A percentile compares a stretch with the other conserved stretches of the same genome.
Conservation (phyloP, 768 basidiomycete genomes). For the Mycena filopes region DNA sequence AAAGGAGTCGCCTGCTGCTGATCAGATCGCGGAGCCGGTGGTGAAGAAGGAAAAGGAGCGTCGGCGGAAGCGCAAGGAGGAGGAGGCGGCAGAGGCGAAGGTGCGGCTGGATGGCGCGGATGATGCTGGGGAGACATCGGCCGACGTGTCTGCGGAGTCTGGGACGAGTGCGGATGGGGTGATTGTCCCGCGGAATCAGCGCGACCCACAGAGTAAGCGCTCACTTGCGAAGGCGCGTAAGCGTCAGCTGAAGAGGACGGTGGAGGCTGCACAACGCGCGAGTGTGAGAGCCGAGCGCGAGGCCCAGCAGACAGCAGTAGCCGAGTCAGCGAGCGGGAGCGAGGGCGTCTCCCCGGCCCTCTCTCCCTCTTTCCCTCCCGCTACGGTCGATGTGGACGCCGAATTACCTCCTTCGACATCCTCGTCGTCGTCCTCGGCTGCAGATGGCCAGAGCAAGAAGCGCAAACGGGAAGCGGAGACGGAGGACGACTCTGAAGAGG, state of each 20-base stretch:
- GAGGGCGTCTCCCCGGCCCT: not conserved
- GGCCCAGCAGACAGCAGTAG: not conserved
- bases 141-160: not conserved
- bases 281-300: no score
- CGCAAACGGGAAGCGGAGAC: constrained; percentile 21
- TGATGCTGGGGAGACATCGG: not conserved
- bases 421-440: not conserved
- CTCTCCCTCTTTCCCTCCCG: not conserved
- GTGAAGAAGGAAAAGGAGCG: constrained; percentile 19
- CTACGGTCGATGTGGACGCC: not conserved
- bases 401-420: not conserved
- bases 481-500: not conserved
- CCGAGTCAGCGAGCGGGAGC: not conserved
- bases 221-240: constrained; percentile 5
- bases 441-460: constrained; percentile 16
- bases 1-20: not conserved
- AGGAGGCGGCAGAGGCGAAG: constrained; percentile 16
- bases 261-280: not conserved
- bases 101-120: not conserved
- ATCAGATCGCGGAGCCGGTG: not conserved
- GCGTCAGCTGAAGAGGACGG: not conserved
- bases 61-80: constrained; percentile 33
- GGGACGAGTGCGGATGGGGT: not conserved
- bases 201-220: constrained; percentile 25
- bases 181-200: no score